These are phyloP conservation scores for Pyrenophora seminiperda DNA, from an alignment of 2,329 filamentous ascomycete genomes.

Conservation along the genomic window DNA sequence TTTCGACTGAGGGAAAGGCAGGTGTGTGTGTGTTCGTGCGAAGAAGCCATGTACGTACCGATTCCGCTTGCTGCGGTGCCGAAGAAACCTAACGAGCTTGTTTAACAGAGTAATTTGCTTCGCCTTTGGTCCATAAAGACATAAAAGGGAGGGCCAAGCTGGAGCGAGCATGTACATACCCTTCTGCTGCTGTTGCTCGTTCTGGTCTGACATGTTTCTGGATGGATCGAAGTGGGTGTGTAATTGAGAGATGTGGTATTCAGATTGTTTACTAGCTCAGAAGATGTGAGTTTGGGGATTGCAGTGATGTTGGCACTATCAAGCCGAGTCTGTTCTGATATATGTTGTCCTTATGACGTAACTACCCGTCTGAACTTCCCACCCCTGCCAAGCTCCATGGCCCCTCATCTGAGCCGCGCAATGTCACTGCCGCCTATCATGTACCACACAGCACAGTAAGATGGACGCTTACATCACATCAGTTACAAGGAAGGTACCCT, in stretches of 20 bases:
- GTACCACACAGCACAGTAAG: background rate
- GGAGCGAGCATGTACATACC: constrained; percentile 18
- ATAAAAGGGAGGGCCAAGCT: too few relatives aligned
- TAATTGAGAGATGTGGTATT: background rate
- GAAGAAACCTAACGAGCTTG: constrained; percentile 34
- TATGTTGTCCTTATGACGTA: constrained; percentile 11
- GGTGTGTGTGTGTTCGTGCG: background rate
- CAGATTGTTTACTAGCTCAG: too few relatives aligned
- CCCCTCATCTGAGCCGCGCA: constrained; percentile 16
- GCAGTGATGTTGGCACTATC: background rate
- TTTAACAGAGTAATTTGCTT: background rate
- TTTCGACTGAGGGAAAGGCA: too few relatives aligned
- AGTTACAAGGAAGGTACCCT: background rate
- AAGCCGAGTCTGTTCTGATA: constrained; percentile 3
- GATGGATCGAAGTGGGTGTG: background rate
- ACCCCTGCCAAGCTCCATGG: background rate
- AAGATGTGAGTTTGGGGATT: too few relatives aligned
- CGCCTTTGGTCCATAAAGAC: too few relatives aligned
- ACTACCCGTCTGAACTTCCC: background rate
- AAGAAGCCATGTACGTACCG: constrained; percentile 21
- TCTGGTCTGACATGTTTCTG: constrained; percentile 32
- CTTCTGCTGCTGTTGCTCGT: constrained; percentile 31
- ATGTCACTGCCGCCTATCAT: constrained; percentile 3
- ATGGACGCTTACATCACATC: constrained; percentile 18
- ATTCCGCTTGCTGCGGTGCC: constrained; percentile 40